Base-by-base conservation (phyloP, 192 early-diverging fungal species). In the Glomus cerebriforme region DNA sequence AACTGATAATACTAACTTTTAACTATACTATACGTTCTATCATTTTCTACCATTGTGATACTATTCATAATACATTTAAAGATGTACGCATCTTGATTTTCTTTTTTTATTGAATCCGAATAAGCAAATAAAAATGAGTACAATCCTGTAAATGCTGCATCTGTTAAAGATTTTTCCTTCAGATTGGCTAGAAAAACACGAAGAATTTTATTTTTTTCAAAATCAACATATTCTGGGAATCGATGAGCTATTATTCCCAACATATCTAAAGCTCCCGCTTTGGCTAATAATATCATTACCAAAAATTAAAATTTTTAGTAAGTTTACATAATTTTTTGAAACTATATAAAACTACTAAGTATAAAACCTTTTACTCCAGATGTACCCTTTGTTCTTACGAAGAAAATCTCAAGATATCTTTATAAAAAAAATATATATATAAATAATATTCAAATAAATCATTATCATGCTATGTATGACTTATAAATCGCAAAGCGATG, bases 191-290 rank as follows among this genome's bases (percentile, higher is more conserved):
- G 1, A 59, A 77, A 86, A 77, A 83, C 81, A 13, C 83, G 83
- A 22, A 86, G 45, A 22, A 86, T 34, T 17, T 75, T 73, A 0
- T 70, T 6, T 13, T 65, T 54, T 19, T 73, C 75, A 17, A 43
- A 35, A 3, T 77, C 62, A 0, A 80, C 68, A 24, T 74, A 59
- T 26, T 81, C 77, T 9, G 86, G 83, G 24, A 81, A 85, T 39
- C 85, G 74, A 67, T 79, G 68, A 1, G 81, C 77, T 54, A 90
- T 81, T 15, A 81, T 62, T 1, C 87, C 87, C 17, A 90, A 75
- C 12, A 88, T 73, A 31, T 83, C 75, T 13, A 88, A 69, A n/a
- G 87, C 73, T 27, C 80, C 76, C 0, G 83, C 84, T 66, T 87
- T 86, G 10, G 87, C 86, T 63, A 24, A 64, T 77, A 29, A 78